Evolutionary conservation across 176 grass and related monocot genomes (phyloP).

Genomic region (Cymbopogon citratus): DNA sequence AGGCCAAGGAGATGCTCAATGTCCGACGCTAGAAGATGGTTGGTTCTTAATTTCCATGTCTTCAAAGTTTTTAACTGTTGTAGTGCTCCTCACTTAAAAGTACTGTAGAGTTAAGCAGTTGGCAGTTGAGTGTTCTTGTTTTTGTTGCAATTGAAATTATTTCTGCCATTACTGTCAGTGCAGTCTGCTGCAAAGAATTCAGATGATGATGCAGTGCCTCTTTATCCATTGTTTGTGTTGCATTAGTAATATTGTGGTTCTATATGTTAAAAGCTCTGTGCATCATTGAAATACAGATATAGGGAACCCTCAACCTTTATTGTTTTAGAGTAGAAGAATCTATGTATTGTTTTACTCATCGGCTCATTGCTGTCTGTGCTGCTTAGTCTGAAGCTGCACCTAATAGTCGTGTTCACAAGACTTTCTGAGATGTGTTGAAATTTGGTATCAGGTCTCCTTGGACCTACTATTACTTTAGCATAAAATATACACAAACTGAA

Average conservation of each 20-base stretch:
- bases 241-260: slow-evolving; percentile 5
- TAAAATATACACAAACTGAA: neutral
- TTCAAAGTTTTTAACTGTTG: neutral
- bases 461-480: neutral
- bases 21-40: slow-evolving; percentile 45
- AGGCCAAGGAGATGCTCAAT: slow-evolving; percentile 95
- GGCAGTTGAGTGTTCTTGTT: neutral
- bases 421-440: neutral
- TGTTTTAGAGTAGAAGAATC: neutral
- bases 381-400: neutral
- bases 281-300: neutral
- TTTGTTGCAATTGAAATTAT: neutral
- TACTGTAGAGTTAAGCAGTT: slow-evolving; percentile 15
- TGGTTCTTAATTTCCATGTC: neutral
- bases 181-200: slow-evolving; percentile 5
- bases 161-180: neutral
- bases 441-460: neutral
- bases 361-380: neutral
- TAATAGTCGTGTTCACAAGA: neutral
- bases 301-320: neutral
- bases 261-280: slow-evolving; percentile 12
- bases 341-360: neutral
- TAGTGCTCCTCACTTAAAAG: slow-evolving; percentile 3
- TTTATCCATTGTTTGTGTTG: neutral
- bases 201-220: neutral